Evolutionary conservation across 1,139 yeast species (phyloP), one percentile per base, ranked within the genome.

Genomic region (Suhomyces anneliseae): DNA sequence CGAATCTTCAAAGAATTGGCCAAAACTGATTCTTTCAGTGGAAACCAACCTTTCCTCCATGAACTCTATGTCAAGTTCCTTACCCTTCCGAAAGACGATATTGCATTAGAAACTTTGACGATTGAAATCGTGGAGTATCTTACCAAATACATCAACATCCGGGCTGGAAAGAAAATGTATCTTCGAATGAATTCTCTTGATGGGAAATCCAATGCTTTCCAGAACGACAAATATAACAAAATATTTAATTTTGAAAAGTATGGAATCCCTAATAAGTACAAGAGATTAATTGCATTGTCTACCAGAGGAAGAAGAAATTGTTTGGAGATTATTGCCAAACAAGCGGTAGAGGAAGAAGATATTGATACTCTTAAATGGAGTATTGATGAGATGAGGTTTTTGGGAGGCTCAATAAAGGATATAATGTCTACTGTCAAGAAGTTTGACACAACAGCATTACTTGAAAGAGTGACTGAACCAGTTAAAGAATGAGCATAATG

Each of bases 371-470:
- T 69, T 4, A 43, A 50, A 26, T 74, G 79, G 79, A 55, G 62
- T 27, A 58, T 69, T 7, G 59, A 61, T 6, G 76, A 72, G 53
- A 58, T 72, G 54, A 57, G 71, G 44, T 47, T 50, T 11, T 47
- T 57, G 35, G 79, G 79, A 1, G 52, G 66, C 42, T 55, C 62
- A 7, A 47, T 65, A 3, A 42, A 51, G 19, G 73, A 70, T 38
- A 59, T 58, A 14, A 38, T 59, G 15, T 27, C 33, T 4, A n/a
- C 47, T 9, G 26, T 45, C 8, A 8, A 35, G 27, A 36, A 36
- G 11, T 9, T 27, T 31, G 47, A 45, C 34, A 12, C 36, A 27
- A 24, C 26, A 32, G 27, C 14, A 26, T 12, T 33, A n/a, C 34
- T 38, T 32, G n/a, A n/a, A n/a, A 32, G 36, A 7, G 19, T 10